phyloP scores from a whole-genome alignment of 1,139 yeast genomes.

The Lodderomyces margitis region DNA sequence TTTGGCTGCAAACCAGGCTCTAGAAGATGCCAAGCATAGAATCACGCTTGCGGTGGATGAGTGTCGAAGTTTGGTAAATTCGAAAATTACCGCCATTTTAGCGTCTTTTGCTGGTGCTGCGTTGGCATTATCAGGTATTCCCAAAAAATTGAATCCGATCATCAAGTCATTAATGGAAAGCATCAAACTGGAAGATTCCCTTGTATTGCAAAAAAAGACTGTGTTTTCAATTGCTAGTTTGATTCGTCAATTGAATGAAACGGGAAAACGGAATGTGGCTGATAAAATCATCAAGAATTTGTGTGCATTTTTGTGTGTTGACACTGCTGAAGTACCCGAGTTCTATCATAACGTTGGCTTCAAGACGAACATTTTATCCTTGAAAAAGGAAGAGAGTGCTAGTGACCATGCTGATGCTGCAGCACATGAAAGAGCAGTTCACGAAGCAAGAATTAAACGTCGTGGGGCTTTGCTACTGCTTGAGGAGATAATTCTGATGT shows the following conservation, averaged over 20 bases:
- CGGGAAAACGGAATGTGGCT: constrained; percentile 68
- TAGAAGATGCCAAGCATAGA: constrained; percentile 78
- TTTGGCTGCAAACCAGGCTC: constrained; percentile 66
- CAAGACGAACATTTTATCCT: constrained; percentile 63
- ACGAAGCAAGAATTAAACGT: constrained; percentile 76
- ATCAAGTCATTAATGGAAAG: constrained; percentile 93
- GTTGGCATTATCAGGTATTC: constrained; percentile 62
- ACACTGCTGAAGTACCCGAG: constrained; percentile 94
- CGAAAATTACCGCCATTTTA: constrained; percentile 61
- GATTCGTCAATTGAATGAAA: constrained; percentile 53
- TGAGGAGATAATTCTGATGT: constrained; percentile 51
- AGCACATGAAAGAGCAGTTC: constrained; percentile 61
- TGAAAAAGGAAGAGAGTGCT: constrained; percentile 75
- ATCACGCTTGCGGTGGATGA: constrained; percentile 67
- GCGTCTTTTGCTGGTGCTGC: constrained; percentile 79
- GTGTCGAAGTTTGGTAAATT: constrained; percentile 53
- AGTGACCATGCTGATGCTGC: constrained; percentile 68
- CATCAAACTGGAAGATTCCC: constrained; percentile 71
- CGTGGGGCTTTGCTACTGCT: constrained; percentile 79
- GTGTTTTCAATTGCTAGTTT: constrained; percentile 69
- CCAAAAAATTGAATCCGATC: constrained; percentile 83
- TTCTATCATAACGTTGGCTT: constrained; percentile 65
- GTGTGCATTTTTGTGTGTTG: constrained; percentile 93
- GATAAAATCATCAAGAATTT: constrained; percentile 87
- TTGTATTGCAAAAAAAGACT: constrained; percentile 65